A percentile compares a stretch with the other conserved stretches of the same genome.
phyloP scores from a whole-genome alignment of 2,329 filamentous ascomycete species.

The Colletotrichum agaves region DNA sequence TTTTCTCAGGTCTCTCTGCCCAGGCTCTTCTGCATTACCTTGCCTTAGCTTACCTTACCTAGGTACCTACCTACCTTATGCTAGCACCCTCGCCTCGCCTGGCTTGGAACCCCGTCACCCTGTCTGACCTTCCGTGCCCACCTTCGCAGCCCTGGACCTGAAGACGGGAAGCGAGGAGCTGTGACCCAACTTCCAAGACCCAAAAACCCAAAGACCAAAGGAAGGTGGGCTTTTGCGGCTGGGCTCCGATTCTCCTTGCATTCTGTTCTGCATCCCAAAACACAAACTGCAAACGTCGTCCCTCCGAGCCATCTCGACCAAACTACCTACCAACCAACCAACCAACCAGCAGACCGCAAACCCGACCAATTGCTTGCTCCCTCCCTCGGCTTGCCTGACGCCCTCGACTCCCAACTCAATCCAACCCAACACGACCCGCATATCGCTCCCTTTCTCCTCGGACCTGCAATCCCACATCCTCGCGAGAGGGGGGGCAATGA shows the following conservation, averaged over 20 bases:
- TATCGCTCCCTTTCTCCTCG: slow-evolving; percentile 2
- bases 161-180: background rate
- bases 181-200: background rate
- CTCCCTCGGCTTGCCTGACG: background rate
- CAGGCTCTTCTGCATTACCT: background rate
- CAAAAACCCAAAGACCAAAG: slow-evolving; percentile 3
- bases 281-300: slow-evolving; percentile 7
- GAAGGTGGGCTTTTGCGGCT: slow-evolving; percentile 22
- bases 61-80: slow-evolving; percentile 1
- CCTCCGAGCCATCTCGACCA: slow-evolving; percentile 24
- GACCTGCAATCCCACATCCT: slow-evolving; percentile 30
- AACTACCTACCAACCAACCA: too few relatives aligned
- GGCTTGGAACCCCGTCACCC: too few relatives aligned
- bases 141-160: slow-evolving; percentile 10
- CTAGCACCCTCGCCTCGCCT: too few relatives aligned
- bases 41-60: slow-evolving; percentile 12
- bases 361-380: slow-evolving; percentile 9
- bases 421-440: too few relatives aligned
- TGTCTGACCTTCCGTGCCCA: too few relatives aligned
- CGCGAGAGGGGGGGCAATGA: slow-evolving; percentile 36
- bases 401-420: background rate
- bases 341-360: background rate
- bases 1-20: background rate
- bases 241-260: slow-evolving; percentile 23
- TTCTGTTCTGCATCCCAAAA: slow-evolving; percentile 32